Evolutionary conservation across 1,284 basidiomycete genomes (phyloP).

Genomic region (Rhodotorula sp.): DNA sequence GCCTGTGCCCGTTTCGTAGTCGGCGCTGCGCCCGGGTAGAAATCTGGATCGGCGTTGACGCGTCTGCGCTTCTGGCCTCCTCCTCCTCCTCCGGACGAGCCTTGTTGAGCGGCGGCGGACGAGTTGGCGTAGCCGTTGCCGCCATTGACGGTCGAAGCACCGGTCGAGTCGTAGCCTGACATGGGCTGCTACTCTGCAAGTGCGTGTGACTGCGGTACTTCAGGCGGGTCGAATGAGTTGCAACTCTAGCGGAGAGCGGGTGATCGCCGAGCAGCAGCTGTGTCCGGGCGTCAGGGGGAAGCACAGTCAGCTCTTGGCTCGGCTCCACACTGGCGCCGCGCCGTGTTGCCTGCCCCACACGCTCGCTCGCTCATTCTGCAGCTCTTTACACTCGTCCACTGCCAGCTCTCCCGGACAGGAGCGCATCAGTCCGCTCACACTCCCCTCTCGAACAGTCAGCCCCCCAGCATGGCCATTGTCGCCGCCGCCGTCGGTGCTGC

Average conservation of each 20-base stretch:
- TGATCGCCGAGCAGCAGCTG: too few species aligned
- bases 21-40: slow-evolving; percentile 16
- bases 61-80: slow-evolving; percentile 11
- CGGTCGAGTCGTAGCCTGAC: slow-evolving; percentile 1
- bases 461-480: too few species aligned
- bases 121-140: background rate
- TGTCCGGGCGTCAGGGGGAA: too few species aligned
- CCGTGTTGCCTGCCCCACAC: too few species aligned
- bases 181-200: background rate
- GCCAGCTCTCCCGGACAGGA: too few species aligned
- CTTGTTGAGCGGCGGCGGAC: background rate
- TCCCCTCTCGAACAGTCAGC: too few species aligned
- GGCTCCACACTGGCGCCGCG: too few species aligned
- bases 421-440: too few species aligned
- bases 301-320: too few species aligned
- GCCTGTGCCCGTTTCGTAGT: slow-evolving; percentile 12
- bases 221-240: background rate
- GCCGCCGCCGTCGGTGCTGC: background rate
- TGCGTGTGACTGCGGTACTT: background rate
- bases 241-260: too few species aligned
- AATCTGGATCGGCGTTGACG: slow-evolving; percentile 12
- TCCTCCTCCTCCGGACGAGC: background rate
- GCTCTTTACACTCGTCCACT: too few species aligned
- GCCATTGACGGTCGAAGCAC: background rate
- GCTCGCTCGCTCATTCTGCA: too few species aligned